A percentile compares a stretch with the other conserved stretches of the same genome.
phyloP scores from a whole-genome alignment of 345 rosid species.

The Lumnitzera littorea region DNA sequence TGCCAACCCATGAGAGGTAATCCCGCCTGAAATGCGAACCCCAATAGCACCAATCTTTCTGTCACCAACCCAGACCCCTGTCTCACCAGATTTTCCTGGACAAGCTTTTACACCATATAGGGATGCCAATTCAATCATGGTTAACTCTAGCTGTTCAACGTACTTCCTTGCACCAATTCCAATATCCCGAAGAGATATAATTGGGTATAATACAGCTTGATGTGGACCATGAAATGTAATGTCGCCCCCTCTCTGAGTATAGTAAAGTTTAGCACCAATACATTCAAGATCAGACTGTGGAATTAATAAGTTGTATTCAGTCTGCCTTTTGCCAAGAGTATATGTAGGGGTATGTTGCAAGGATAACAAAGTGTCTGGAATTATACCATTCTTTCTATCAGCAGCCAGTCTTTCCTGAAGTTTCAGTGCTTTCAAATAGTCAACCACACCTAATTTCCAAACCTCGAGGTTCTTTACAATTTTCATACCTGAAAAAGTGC shows the following conservation, averaged over 20 bases:
- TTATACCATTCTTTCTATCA: conserved; percentile 41
- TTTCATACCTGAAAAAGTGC: conserved; percentile 50
- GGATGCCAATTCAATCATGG: conserved; percentile 72
- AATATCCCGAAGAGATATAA: conserved; percentile 59
- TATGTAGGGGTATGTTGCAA: conserved; percentile 87
- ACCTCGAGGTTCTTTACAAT: conserved; percentile 47
- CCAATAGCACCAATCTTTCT: conserved; percentile 93
- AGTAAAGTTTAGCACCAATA: conserved; percentile 79
- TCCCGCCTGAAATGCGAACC: conserved; percentile 63
- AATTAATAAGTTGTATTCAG: conserved; percentile 70
- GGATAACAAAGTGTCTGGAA: conserved; percentile 62
- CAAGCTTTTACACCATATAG: conserved; percentile 64
- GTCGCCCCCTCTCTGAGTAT: conserved; percentile 91
- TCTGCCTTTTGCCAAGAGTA: conserved; percentile 68
- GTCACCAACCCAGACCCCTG: conserved; percentile 86
- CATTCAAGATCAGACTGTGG: conserved; percentile 50
- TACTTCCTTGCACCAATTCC: conserved; percentile 71
- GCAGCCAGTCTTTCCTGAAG: conserved; percentile 64
- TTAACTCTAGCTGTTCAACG: conserved; percentile 66
- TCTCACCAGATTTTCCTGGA: conserved; percentile 63
- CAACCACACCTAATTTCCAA: conserved; percentile 67
- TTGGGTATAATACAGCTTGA: conserved; percentile 78
- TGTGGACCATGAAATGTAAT: conserved; percentile 86
- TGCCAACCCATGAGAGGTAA: conserved; percentile 86
- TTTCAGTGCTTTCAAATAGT: conserved; percentile 68